Evolutionary conservation across 768 basidiomycete species (phyloP).

Genomic region (Pulveroboletus frians): DNA sequence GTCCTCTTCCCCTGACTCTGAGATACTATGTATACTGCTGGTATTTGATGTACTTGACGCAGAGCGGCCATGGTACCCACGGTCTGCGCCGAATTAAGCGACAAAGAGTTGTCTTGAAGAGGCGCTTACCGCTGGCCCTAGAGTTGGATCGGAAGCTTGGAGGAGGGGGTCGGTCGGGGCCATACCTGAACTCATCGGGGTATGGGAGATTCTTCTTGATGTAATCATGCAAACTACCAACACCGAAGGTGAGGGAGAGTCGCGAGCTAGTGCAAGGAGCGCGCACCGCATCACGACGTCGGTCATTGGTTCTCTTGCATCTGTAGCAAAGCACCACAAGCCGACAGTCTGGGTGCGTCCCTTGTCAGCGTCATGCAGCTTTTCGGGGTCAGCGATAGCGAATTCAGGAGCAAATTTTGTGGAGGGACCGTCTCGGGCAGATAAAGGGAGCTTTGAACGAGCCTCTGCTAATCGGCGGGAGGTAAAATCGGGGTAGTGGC

Average conservation of each 20-base stretch:
- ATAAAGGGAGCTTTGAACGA: conserved; percentile 24
- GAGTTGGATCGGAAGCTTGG: conserved; percentile 40
- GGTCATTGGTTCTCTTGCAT: conserved; percentile 64
- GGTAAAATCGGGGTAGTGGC: conserved; percentile 68
- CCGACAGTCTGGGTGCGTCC: conserved; percentile 58
- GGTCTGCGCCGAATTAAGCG: conserved; percentile 19
- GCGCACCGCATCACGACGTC: conserved; percentile 65
- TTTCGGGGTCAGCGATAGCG: conserved; percentile 38
- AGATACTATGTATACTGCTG: conserved; percentile 33
- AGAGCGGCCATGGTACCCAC: conserved; percentile 25
- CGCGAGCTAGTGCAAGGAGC: not conserved
- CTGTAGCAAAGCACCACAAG: conserved; percentile 70
- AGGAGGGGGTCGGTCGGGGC: conserved; percentile 60
- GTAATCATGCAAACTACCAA: conserved; percentile 54
- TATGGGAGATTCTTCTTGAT: conserved; percentile 63
- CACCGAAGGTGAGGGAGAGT: not conserved
- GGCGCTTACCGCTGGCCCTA: conserved; percentile 25
- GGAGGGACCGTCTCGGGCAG: conserved; percentile 27
- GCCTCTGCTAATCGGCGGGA: conserved; percentile 38
- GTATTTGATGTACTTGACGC: conserved; percentile 31
- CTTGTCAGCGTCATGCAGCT: conserved; percentile 44
- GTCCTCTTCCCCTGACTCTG: conserved; percentile 29
- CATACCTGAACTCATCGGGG: conserved; percentile 67
- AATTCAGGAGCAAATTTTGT: conserved; percentile 51
- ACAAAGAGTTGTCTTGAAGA: not conserved